Conservation (phyloP, 345 rosid genomes). For the Hibiscus syriacus region DNA sequence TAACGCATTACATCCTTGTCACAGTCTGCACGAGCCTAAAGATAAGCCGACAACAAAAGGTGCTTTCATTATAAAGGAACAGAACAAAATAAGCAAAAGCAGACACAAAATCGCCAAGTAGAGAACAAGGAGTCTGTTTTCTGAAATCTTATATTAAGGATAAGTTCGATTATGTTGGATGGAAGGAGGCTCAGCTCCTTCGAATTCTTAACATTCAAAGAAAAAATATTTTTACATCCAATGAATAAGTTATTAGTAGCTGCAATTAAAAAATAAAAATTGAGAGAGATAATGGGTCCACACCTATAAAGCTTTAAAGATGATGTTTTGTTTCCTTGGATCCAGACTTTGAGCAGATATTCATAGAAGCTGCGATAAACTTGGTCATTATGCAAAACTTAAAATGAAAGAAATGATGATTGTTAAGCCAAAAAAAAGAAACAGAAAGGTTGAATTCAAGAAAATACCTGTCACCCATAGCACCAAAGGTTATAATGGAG, state of each 20-base stretch:
- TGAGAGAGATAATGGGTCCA: slow-evolving; percentile 1
- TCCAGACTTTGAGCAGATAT: slow-evolving; percentile 96
- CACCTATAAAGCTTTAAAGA: slow-evolving; percentile 72
- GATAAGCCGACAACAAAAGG: neutral
- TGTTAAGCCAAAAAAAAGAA: neutral
- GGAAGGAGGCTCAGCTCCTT: neutral
- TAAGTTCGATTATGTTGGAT: neutral
- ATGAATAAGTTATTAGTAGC: neutral
- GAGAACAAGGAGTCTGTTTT: neutral
- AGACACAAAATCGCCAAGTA: neutral
- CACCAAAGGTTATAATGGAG: slow-evolving; percentile 89
- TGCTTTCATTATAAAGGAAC: neutral
- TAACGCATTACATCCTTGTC: neutral
- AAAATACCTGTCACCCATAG: slow-evolving; percentile 96
- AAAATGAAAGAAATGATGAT: neutral
- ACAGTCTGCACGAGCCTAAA: neutral
- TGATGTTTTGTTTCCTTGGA: slow-evolving; percentile 89
- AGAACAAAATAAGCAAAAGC: neutral
- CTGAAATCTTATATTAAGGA: neutral
- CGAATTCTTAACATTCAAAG: neutral
- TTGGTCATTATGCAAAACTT: neutral
- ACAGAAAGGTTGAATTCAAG: neutral
- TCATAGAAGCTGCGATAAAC: slow-evolving; percentile 73
- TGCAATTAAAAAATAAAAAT: neutral
- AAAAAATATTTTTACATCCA: neutral